These are phyloP conservation scores for Protoeuglena noctilucae DNA, from an alignment of 139 green algal genomes.

Conservation along the genomic window DNA sequence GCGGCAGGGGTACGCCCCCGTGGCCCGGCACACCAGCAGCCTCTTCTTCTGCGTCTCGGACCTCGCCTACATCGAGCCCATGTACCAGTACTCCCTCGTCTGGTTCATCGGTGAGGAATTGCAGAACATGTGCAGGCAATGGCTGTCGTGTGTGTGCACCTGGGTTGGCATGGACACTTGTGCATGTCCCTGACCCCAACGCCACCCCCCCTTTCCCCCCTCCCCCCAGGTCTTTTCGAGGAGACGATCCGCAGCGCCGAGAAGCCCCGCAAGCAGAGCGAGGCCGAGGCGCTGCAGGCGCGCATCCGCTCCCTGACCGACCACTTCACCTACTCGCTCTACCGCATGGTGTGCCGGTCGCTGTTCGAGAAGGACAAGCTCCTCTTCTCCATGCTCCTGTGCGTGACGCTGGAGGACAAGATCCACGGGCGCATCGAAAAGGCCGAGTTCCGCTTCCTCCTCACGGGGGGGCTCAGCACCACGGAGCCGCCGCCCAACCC, in stretches of 20 bases:
- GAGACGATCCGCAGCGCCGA: conserved; percentile 9
- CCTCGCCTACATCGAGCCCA: conserved; percentile 24
- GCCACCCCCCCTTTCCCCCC: too few species aligned
- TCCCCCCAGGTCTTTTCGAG: conserved; percentile 22
- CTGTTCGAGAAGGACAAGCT: conserved; percentile 78
- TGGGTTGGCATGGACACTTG: too few species aligned
- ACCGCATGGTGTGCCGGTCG: conserved; percentile 31
- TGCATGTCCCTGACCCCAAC: too few species aligned
- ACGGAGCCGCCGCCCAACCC: conserved; percentile 26
- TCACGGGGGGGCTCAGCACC: conserved; percentile 42
- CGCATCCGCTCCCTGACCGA: conserved; percentile 17
- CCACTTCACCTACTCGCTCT: conserved; percentile 23
- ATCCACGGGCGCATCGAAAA: conserved; percentile 32
- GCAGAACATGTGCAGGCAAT: too few species aligned
- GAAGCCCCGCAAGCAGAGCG: too few species aligned
- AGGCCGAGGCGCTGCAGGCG: conserved; percentile 7
- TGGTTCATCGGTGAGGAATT: conserved; percentile 27
- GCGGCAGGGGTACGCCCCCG: conserved; percentile 19
- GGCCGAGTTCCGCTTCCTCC: conserved; percentile 50
- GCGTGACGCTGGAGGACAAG: conserved; percentile 11
- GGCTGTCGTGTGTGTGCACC: too few species aligned
- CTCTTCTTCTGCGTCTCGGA: conserved; percentile 29
- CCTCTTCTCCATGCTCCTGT: conserved; percentile 48
- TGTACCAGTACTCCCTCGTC: conserved; percentile 29
- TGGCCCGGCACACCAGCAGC: conserved; percentile 11